Conservation (phyloP, 2,329 filamentous ascomycete species). For the Xylaria arbuscula region DNA sequence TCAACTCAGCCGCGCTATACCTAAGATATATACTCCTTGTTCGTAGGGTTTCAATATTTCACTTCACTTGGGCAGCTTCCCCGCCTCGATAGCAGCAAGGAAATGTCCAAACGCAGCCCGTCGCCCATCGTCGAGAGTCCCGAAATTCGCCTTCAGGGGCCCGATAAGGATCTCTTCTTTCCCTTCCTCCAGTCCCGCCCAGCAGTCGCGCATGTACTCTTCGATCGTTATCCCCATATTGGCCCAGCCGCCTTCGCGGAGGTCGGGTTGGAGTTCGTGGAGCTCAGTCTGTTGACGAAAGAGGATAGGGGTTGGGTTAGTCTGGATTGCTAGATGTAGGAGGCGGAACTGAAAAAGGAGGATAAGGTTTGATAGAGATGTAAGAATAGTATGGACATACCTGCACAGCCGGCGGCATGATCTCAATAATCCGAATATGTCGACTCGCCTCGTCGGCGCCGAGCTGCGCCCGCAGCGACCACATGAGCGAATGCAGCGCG, state of each 20-base stretch:
- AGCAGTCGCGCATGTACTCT: slow-evolving; percentile 60
- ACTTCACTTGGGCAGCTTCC: slow-evolving; percentile 17
- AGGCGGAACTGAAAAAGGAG: background rate
- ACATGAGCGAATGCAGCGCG: slow-evolving; percentile 60
- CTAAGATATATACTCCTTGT: too few relatives aligned
- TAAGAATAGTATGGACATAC: background rate
- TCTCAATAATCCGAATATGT: slow-evolving; percentile 58
- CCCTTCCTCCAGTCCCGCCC: slow-evolving; percentile 54
- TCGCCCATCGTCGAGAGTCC: slow-evolving; percentile 38
- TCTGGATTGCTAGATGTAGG: background rate
- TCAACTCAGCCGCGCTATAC: background rate
- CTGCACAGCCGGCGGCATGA: slow-evolving; percentile 59
- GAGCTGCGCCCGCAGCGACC: slow-evolving; percentile 59
- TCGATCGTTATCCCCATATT: slow-evolving; percentile 53
- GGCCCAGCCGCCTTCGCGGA: slow-evolving; percentile 49
- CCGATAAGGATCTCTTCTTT: slow-evolving; percentile 53
- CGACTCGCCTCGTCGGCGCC: slow-evolving; percentile 41
- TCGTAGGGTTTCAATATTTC: background rate
- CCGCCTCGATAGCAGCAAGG: background rate
- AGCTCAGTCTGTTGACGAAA: slow-evolving; percentile 23
- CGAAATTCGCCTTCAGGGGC: slow-evolving; percentile 34
- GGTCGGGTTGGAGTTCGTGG: slow-evolving; percentile 51
- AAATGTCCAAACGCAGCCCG: slow-evolving; percentile 35
- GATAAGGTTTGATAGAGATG: background rate
- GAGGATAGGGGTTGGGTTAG: background rate